Conservation (phyloP, 148 eudicot species). For the Simmondsia chinensis region DNA sequence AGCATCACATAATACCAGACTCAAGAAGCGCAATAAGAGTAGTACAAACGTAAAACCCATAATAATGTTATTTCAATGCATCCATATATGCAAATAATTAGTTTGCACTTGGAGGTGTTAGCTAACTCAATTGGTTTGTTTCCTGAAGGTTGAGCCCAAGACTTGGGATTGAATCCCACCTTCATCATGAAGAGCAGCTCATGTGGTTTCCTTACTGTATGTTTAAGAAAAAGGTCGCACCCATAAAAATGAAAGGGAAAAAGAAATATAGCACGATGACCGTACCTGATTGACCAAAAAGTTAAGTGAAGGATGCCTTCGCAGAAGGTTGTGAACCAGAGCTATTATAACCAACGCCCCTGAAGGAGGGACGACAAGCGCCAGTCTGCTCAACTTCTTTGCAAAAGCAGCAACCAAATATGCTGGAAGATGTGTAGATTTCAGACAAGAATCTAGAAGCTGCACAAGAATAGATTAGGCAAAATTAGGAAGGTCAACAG, state of each 20-base stretch:
- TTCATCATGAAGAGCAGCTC: no score
- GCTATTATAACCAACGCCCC: constrained; percentile 72
- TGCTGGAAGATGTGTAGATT: constrained; percentile 90
- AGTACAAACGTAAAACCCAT: no score
- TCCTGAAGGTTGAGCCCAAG: no score
- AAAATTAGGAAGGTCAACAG: neutral
- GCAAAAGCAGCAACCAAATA: constrained; percentile 88
- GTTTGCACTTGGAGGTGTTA: no score
- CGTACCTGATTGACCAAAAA: constrained; percentile 75
- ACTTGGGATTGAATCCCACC: no score
- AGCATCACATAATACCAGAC: no score
- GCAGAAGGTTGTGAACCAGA: constrained; percentile 72
- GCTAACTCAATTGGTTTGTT: no score
- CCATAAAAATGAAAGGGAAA: neutral
- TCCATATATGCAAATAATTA: no score
- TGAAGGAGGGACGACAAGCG: constrained; percentile 78
- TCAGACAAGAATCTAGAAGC: constrained; percentile 91
- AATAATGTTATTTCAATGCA: no score
- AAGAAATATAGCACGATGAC: neutral
- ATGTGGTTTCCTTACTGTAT: no score
- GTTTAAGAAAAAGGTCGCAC: neutral
- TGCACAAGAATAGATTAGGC: constrained; percentile 16
- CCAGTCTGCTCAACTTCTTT: constrained; percentile 88
- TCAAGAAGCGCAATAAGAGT: no score
- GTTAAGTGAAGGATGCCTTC: constrained; percentile 86